Base-by-base conservation (phyloP, 2,329 filamentous ascomycete species). In the Didymella sp. region DNA sequence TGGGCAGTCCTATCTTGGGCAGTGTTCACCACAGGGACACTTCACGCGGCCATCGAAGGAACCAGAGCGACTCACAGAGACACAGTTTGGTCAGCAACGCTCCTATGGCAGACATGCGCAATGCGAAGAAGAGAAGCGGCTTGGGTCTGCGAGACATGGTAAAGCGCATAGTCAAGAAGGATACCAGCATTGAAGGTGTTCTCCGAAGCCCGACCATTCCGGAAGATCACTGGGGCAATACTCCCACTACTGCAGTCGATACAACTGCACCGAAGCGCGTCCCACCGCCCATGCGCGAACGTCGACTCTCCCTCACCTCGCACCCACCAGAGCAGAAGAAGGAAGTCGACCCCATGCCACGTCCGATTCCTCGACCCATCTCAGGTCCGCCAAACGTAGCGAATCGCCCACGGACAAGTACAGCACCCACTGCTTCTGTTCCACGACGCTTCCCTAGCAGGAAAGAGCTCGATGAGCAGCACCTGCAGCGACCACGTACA, bases 91-190 rank as follows among this genome's bases (percentile, higher is more conserved):
- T 61, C 7, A 66, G 60, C 38, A 59, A 68, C n/a, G 51, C 59
- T 6, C 65, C 67, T 8, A 67, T 69, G 2, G 43, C 59, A 0
- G 70, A 75, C n/a, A 42, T 48, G 9, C 62, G 59, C 12, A 31
- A 49, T 4, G 35, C 33, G 8, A 65, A 61, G 8, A 58, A 63
- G 5, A 70, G 64, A 37, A 69, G 67, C 30, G 48, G 54, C 17
- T 41, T 67, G 1, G 68, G 67, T 0, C 31, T 75, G 8, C 69
- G 69, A 22, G 60, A 66, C 8, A 55, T 74, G 31, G 63, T 75
- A 53, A 65, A 67, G 27, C 73, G 69, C 22, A 65, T 75, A 7
- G 61, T 63, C 9, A 52, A 62, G 28, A 72, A 68, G 24, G 69
- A 71, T 15, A 42, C 43, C 12, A 61, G 64, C 21, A 42, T 33